Evolutionary conservation across 2,329 filamentous ascomycete species (phyloP), one percentile per base, ranked within the genome.

Genomic region (Ceratocystis albifundus): DNA sequence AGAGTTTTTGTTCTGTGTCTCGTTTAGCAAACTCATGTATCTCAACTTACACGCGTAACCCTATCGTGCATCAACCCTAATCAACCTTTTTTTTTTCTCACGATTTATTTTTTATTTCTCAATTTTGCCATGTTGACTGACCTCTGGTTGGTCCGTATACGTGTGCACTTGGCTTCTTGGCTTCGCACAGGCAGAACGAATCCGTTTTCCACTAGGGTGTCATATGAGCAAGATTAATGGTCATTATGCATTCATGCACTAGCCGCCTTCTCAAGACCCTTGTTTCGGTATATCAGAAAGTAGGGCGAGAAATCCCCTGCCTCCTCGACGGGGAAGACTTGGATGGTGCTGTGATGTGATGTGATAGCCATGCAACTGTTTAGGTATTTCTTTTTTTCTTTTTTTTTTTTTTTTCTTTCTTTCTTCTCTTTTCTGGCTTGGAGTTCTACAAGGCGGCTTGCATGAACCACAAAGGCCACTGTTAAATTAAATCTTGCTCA

Each of bases 161-260:
- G 28, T 25, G 15, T 30, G 32, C 22, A 30, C 36, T 41, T 15
- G 36, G 36, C 36, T 41, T 41, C 36, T 41, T 15, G 36, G 36
- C 36, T 41, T 41, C 1, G 36, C 53, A 57, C 25, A 57, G 22
- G 30, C 4, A 32, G 12, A 57, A 17, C 22, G 30, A 12, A 57
- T 57, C 22, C 2, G 17, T 17, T 22, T 57, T 12, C 15, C 53
- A 59, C 53, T 30, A 20, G 53, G 28, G 28, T 59, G 53, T 59
- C 53, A 62, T 62, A 62, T 62, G 17, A 32, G 44, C 46, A 63
- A 63, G 25, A 63, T 63, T 63, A 63, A 63, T 10, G 6, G 46
- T 20, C 46, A 28, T 63, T 53, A 63, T 63, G 61, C 61, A 53
- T 63, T 63, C 61, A 63, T 63, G 61, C 61, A 46, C 46, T 53